phyloP scores from a whole-genome alignment of 495 filamentous ascomycete species.

The Penicillium fimorum region DNA sequence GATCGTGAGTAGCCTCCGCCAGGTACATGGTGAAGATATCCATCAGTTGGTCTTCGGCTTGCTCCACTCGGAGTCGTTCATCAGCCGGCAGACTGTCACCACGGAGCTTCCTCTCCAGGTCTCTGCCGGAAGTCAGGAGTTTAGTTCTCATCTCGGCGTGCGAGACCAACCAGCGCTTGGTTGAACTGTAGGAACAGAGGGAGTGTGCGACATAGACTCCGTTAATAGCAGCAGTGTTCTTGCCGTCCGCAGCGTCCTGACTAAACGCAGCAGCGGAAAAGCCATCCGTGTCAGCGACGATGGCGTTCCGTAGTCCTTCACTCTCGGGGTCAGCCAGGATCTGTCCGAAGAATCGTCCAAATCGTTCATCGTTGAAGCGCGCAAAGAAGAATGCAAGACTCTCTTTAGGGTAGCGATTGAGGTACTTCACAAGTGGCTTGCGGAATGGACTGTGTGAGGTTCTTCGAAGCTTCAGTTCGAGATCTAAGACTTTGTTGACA shows the following conservation, averaged over 20 bases:
- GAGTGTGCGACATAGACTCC: conserved; percentile 81
- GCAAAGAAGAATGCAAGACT: conserved; percentile 74
- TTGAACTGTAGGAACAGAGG: conserved; percentile 53
- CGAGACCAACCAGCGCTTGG: conserved; percentile 72
- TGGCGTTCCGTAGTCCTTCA: conserved; percentile 67
- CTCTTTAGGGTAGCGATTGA: conserved; percentile 89
- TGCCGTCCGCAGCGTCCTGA: conserved; percentile 55
- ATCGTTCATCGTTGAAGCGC: conserved; percentile 74
- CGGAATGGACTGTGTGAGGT: conserved; percentile 94
- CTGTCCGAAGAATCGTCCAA: conserved; percentile 93
- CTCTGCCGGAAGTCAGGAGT: conserved; percentile 66
- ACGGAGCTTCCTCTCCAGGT: conserved; percentile 68
- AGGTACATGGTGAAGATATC: conserved; percentile 78
- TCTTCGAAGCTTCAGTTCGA: conserved; percentile 80
- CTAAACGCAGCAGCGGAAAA: conserved; percentile 64
- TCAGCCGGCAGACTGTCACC: conserved; percentile 63
- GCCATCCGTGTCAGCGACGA: conserved; percentile 68
- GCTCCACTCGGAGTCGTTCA: conserved; percentile 81
- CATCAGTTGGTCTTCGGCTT: conserved; percentile 87
- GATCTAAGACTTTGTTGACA: conserved; percentile 81
- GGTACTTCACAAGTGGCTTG: conserved; percentile 86
- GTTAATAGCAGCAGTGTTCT: conserved; percentile 78
- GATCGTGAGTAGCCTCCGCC: conserved; percentile 67
- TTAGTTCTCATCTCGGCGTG: conserved; percentile 69
- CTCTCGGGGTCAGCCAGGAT: conserved; percentile 76